Evolutionary conservation across 352 stramenopile genomes (phyloP), one percentile per base, ranked within the genome.

Genomic region (Phytophthora uliginosa): DNA sequence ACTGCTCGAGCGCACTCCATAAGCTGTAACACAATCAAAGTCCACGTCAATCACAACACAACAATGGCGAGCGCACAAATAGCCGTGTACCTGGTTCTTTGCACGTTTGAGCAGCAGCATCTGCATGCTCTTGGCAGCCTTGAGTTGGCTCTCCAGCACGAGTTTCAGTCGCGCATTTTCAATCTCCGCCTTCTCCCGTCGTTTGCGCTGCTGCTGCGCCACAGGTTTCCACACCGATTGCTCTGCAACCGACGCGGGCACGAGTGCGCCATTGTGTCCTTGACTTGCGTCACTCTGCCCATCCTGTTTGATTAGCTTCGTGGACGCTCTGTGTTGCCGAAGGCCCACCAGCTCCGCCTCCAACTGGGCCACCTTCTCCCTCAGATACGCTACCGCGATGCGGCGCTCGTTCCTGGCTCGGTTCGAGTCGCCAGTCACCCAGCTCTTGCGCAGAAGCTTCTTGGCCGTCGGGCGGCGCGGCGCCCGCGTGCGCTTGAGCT

Each of bases 331-430:
- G 34, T 76, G 71, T 15, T 77, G 63, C 73, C 77, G 66, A 45
- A 74, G 48, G 22, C n/a, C 20, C 55, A 78, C 59, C 13, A 85
- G 20, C 22, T 71, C 57, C 3, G 67, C 50, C 53, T 86, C 79
- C 31, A 86, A 59, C 36, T 83, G 76, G 12, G 52, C 56, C 18
- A 86, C 77, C 63, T 79, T 78, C 61, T 82, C 70, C 36, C 51
- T 69, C 13, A 85, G 48, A 54, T 85, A 83, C n/a, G 76, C 68
- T 45, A 85, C 73, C 53, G 84, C 78, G 56, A 83, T 76, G 20
- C 73, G 57, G 4, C 78, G 78, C 33, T 81, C 78, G 47, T 85
- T 79, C 38, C 78, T 76, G 20, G 77, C 78, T 4, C 74, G 73
- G 52, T 83, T 83, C 8, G 73, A 77, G 52, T 83, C 71, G 26